These are phyloP conservation scores for Colletotrichum orchidophilum DNA, from an alignment of 2,329 filamentous ascomycete genomes.

Conservation along the genomic window DNA sequence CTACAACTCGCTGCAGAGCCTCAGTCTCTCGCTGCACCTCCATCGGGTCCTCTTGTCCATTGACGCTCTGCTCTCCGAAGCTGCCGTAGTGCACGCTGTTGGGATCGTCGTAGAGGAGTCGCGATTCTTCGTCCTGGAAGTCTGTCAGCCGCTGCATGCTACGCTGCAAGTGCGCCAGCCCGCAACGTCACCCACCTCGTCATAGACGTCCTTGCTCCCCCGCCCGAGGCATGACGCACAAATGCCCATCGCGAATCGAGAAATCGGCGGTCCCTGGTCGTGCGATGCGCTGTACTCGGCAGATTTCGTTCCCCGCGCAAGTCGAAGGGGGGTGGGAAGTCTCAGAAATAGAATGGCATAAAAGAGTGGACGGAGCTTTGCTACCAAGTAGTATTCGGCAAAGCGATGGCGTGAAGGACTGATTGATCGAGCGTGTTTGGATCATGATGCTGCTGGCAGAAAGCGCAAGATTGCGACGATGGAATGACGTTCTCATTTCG, in stretches of 20 bases:
- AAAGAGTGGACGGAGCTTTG: conserved; percentile 28
- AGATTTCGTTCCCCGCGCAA: not conserved
- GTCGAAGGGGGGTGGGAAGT: not conserved
- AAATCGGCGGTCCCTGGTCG: conserved; percentile 1
- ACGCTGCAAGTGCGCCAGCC: not conserved
- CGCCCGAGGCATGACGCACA: conserved; percentile 69
- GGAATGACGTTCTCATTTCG: conserved; percentile 23
- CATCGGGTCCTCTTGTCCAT: conserved; percentile 66
- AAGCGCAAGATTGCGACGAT: conserved; percentile 28
- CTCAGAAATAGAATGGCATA: not conserved
- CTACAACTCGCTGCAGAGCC: conserved; percentile 70
- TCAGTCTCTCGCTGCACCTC: conserved; percentile 72
- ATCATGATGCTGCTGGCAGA: conserved; percentile 37
- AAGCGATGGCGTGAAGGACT: conserved; percentile 13
- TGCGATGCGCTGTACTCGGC: not conserved
- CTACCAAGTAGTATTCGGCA: not conserved
- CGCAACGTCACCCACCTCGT: conserved; percentile 57
- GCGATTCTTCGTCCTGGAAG: conserved; percentile 64
- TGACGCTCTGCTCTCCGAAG: conserved; percentile 66
- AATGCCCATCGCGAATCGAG: conserved; percentile 59
- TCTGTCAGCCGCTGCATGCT: conserved; percentile 7
- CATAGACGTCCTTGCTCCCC: conserved; percentile 59
- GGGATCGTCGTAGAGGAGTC: conserved; percentile 69
- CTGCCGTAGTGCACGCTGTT: conserved; percentile 69
- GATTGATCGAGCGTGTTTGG: conserved; percentile 28